A percentile compares a stretch with the other conserved stretches of the same genome.
These are phyloP conservation scores for Astrephomene gubernaculifera DNA, from an alignment of 139 green algal genomes.

Conservation along the genomic window DNA sequence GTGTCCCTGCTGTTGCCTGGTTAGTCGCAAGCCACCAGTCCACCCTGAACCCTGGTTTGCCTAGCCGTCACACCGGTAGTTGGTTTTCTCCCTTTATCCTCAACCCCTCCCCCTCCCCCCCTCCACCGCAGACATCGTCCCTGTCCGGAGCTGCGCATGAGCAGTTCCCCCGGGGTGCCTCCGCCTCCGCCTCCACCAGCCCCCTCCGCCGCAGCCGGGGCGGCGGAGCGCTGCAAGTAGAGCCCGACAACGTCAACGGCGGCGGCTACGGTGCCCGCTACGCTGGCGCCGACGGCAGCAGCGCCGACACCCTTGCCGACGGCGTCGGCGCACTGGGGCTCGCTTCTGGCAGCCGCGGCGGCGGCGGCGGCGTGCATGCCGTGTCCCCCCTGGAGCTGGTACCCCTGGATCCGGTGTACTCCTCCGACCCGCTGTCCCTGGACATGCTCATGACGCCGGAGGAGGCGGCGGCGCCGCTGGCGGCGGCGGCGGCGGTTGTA, in stretches of 20 bases:
- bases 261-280: neutral
- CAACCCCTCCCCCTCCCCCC: too few species aligned
- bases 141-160: too few species aligned
- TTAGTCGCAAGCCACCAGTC: too few species aligned
- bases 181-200: too few species aligned
- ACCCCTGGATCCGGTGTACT: neutral
- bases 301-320: neutral
- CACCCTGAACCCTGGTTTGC: too few species aligned
- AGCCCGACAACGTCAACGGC: neutral
- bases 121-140: too few species aligned
- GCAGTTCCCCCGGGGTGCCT: too few species aligned
- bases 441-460: neutral
- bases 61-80: too few species aligned
- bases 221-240: too few species aligned
- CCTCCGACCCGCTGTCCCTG: neutral
- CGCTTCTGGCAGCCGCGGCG: neutral
- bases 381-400: neutral
- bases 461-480: neutral
- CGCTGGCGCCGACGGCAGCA: neutral
- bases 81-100: too few species aligned
- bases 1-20: too few species aligned
- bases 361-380: neutral
- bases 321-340: neutral
- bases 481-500: neutral
- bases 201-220: too few species aligned